Evolutionary conservation across 441 rosid species (phyloP).

Genomic region (Gossypium davidsonii): DNA sequence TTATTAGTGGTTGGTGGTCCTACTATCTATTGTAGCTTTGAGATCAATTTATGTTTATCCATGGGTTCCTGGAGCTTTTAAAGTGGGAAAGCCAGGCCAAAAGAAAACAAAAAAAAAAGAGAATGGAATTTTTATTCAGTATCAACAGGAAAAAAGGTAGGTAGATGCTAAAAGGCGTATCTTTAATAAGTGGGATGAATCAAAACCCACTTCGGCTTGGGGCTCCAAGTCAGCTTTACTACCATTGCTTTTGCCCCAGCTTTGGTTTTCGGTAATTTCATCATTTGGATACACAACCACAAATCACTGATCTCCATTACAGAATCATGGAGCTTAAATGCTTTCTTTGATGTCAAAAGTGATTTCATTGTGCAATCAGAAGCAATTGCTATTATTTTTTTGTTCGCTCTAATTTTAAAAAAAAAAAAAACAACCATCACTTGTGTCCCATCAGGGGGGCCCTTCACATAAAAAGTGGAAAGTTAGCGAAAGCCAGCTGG

Average conservation of each 20-base stretch:
- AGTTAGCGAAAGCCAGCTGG: constrained; percentile 18
- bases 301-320: constrained; percentile 16
- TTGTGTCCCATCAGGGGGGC: not conserved
- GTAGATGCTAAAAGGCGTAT: constrained; percentile 19
- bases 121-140: constrained; percentile 7
- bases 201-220: constrained; percentile 12
- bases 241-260: constrained; percentile 1
- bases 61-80: constrained; percentile 31
- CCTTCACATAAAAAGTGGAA: not conserved
- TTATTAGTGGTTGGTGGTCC: constrained; percentile 15
- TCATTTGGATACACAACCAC: not conserved
- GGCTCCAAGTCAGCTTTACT: not conserved
- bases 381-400: constrained; percentile 1
- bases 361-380: constrained; percentile 13
- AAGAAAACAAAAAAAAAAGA: not conserved
- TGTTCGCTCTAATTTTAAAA: not conserved
- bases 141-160: constrained; percentile 14
- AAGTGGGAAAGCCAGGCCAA: constrained; percentile 12
- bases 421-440: not conserved
- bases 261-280: not conserved
- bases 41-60: constrained; percentile 1
- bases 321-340: constrained; percentile 16
- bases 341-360: constrained; percentile 7
- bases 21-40: constrained; percentile 12
- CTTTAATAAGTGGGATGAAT: not conserved